phyloP scores from a whole-genome alignment of 2,329 filamentous ascomycete species.

The Cadophora gregata region DNA sequence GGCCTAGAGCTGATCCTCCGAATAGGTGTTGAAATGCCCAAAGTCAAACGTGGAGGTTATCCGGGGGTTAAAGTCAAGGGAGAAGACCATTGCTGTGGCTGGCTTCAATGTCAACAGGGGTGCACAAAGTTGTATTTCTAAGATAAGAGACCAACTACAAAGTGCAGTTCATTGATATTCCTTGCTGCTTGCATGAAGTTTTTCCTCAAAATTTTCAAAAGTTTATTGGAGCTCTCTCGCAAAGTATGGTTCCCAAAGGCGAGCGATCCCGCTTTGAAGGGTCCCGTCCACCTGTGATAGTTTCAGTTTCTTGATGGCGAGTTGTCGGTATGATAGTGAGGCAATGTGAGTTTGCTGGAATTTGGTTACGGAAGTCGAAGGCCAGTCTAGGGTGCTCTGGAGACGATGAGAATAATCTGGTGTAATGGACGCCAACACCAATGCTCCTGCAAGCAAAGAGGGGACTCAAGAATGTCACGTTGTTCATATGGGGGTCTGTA shows the following conservation, averaged over 20 bases:
- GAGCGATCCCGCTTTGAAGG: not conserved
- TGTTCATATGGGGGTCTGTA: not conserved
- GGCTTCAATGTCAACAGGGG: constrained; percentile 44
- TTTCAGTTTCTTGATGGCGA: not conserved
- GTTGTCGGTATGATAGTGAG: not conserved
- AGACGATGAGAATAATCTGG: not conserved
- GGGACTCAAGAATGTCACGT: not conserved
- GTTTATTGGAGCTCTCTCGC: not conserved
- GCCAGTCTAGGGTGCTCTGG: not conserved
- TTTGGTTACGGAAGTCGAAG: not conserved
- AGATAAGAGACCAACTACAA: constrained; percentile 36
- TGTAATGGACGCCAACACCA: not conserved
- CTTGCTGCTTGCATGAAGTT: not conserved
- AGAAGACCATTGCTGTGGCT: constrained; percentile 61
- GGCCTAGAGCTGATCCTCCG: not conserved
- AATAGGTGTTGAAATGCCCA: constrained; percentile 61
- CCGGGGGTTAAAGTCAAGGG: constrained; percentile 66
- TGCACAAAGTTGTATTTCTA: constrained; percentile 42
- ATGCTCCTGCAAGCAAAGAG: not conserved
- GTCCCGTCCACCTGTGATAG: not conserved
- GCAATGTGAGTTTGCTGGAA: not conserved
- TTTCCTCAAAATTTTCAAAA: not conserved
- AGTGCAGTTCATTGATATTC: constrained; percentile 28
- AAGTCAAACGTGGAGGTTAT: constrained; percentile 68
- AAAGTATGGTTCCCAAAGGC: not conserved